A percentile compares a stretch with the other conserved stretches of the same genome.
Conservation (phyloP, 2,329 filamentous ascomycete genomes). For the Knufia petricola region DNA sequence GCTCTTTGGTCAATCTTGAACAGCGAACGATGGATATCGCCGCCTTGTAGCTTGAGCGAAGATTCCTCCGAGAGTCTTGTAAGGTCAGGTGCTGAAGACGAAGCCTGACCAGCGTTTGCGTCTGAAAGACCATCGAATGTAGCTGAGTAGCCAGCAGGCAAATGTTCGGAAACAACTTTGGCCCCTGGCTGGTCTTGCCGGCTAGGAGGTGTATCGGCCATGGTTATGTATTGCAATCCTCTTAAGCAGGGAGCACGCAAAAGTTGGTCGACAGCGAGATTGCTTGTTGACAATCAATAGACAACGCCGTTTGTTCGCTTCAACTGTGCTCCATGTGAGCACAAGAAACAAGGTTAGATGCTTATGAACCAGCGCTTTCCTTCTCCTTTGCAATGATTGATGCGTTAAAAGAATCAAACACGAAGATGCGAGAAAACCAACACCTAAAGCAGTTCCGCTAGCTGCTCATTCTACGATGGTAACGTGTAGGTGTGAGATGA, state of each 20-base stretch:
- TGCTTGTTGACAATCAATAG: too few relatives aligned
- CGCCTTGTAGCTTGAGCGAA: conserved; percentile 62
- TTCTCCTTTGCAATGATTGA: too few relatives aligned
- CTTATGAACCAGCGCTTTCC: background rate
- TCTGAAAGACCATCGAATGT: conserved; percentile 13
- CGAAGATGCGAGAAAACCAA: too few relatives aligned
- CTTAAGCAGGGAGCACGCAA: background rate
- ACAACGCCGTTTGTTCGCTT: background rate
- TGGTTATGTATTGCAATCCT: conserved; percentile 7
- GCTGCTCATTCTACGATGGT: background rate
- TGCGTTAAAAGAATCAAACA: too few relatives aligned
- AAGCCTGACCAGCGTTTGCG: conserved; percentile 3
- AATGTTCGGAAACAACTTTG: conserved; percentile 16
- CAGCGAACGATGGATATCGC: conserved; percentile 68
- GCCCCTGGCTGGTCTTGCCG: conserved; percentile 13
- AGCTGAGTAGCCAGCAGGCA: conserved; percentile 19
- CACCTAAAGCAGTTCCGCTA: too few relatives aligned
- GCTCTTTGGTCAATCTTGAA: conserved; percentile 60
- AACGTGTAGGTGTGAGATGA: too few relatives aligned
- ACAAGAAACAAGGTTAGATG: background rate
- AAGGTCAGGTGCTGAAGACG: conserved; percentile 4
- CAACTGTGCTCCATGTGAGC: background rate
- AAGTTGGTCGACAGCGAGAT: background rate
- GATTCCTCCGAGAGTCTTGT: conserved; percentile 39
- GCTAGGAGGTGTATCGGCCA: conserved; percentile 15